Base-by-base conservation (phyloP, 108 stramenopile genomes). In the Pseudonitzschia pungens region DNA sequence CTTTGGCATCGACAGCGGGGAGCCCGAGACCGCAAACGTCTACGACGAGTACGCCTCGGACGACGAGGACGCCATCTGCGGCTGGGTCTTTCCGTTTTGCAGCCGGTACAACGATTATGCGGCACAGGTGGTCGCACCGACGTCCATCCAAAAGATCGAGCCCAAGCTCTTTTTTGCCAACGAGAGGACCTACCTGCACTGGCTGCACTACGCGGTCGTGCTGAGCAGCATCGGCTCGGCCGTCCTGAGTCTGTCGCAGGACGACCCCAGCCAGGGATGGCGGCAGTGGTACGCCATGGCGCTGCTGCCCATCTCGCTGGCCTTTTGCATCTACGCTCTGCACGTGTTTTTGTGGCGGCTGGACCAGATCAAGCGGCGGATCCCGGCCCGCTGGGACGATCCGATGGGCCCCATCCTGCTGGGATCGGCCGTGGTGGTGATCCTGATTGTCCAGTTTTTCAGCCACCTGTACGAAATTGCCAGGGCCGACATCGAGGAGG, bases 121-220 rank as follows among this genome's bases (percentile, higher is more conserved):
- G 9, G 83, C 78, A 21, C 75, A 71, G n/a, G 68, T 84, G 53
- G 71, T 92, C 36, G 91, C 93, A 10, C 89, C 95, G 12, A 96
- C 95, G n/a, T 88, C 88, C 12, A 82, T 96, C 28, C 96, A 97
- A 70, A 96, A 96, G 87, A 91, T 99, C 53, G 98, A 99, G 77
- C 98, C 98, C 40, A 99, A 99, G 80, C 76, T 95, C 21, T 96
- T 96, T 86, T 95, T 99, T 75, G 98, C 98, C 63, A 97, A 97
- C 74, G 98, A 99, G 80, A 90, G 98, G 52, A 98, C 97, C 20
- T 97, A 95, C 70, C 69, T 99, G 54, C 95, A 97, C 69, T 99
- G 97, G 97, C 74, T 97, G 43, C 93, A 94, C 78, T 81, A 87
- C 36, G 92, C 84, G 33, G 89, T 96, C n/a, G 85, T 90, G 4